Base-by-base conservation (phyloP, 2,329 filamentous ascomycete species). In the Pochonia chlamydosporia region DNA sequence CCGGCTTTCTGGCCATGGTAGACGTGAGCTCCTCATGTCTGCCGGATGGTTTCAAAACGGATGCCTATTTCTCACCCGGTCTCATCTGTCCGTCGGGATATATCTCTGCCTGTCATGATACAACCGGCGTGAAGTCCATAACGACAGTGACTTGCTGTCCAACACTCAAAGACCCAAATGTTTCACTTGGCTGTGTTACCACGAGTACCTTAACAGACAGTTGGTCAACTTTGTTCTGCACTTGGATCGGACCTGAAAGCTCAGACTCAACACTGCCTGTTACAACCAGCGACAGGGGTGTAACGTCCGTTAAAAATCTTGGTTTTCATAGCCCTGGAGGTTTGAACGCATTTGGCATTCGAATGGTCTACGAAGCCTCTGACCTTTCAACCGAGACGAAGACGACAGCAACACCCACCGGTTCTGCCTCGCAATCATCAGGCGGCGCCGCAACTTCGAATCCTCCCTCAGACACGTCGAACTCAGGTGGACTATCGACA, bases 101-200 rank as follows among this genome's bases (percentile, higher is more conserved):
- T 44, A 51, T 54, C n/a, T 59, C 55, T n/a, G 54, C 52, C 8
- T 66, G 63, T 50, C 58, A 58, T 14, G 54, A 57, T 21, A 59
- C 54, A 24, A 53, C 46, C 3, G 56, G 56, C 11, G 55, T 57
- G 13, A 44, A 46, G 33, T 58, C 56, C 18, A 56, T 58, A 21
- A 63, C 62, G 16, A 67, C 64, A 2, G 54, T 68, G 13, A 67
- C 63, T 3, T 68, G 65, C 50, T 69, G 64, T 24, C 66, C 64
- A 2, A 48, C 55, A 4, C 52, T 54, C 45, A 54, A 49, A n/a
- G 30, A 48, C 4, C 33, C 8, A 36, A 53, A 52, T 16, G 47
- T 67, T 10, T 57, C 53, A 0, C 51, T 66, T 4, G 51, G 42
- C 2, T 68, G 64, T 43, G 59, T 65, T 9, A 47, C 48, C 13